A percentile compares a stretch with the other conserved stretches of the same genome.
Conservation (phyloP, 2,329 filamentous ascomycete species). For the Paracorniculantispora psalliotae region DNA sequence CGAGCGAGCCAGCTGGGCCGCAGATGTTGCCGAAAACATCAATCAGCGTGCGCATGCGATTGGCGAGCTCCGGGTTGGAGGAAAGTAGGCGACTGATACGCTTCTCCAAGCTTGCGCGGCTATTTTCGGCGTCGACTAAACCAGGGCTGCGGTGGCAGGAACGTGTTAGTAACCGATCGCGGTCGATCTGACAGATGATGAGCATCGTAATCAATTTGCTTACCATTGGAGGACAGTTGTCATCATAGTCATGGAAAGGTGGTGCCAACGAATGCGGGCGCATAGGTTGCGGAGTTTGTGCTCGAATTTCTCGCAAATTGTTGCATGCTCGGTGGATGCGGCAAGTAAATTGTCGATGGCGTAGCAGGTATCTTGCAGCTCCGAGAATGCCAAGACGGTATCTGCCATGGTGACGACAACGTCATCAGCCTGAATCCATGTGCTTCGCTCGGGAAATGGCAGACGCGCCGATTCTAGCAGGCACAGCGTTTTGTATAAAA, state of each 20-base stretch:
- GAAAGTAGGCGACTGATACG: constrained; percentile 30
- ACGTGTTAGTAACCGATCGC: background rate
- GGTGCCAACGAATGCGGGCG: constrained; percentile 32
- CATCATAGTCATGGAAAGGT: constrained; percentile 35
- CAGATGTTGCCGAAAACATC: constrained; percentile 20
- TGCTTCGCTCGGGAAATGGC: constrained; percentile 30
- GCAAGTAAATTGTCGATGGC: constrained; percentile 21
- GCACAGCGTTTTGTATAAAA: constrained; percentile 31
- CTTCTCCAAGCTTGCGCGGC: constrained; percentile 29
- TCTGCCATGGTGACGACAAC: constrained; percentile 33
- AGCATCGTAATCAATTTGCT: constrained; percentile 9
- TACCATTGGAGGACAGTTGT: constrained; percentile 36
- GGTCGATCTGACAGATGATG: background rate
- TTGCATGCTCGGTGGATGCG: constrained; percentile 17
- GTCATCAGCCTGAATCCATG: constrained; percentile 32
- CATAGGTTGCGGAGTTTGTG: constrained; percentile 25
- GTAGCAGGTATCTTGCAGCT: constrained; percentile 27
- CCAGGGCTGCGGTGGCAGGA: constrained; percentile 23
- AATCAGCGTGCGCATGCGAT: constrained; percentile 26
- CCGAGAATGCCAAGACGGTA: constrained; percentile 31
- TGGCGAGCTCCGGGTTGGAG: constrained; percentile 29
- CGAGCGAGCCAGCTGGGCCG: constrained; percentile 14
- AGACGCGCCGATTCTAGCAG: constrained; percentile 29
- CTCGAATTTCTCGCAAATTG: constrained; percentile 15
- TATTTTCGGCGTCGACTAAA: constrained; percentile 32